These are phyloP conservation scores for Penicillium sp. DNA, from an alignment of 2,329 filamentous ascomycete genomes.

Conservation along the genomic window DNA sequence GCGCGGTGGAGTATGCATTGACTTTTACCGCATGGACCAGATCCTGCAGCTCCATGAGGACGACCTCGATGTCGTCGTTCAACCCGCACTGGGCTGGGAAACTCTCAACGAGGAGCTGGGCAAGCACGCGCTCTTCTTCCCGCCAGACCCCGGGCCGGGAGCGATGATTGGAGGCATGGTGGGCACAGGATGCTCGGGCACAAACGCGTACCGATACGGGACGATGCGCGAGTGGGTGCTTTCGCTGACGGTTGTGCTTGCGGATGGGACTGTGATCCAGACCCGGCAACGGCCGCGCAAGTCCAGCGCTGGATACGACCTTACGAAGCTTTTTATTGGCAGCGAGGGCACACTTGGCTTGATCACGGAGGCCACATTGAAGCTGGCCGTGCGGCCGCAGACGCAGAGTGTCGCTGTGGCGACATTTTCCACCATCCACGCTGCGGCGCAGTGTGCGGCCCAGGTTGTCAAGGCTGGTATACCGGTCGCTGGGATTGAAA, in stretches of 20 bases:
- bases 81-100: conserved; percentile 87
- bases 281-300: conserved; percentile 87
- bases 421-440: conserved; percentile 66
- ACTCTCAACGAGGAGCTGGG: conserved; percentile 61
- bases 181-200: conserved; percentile 65
- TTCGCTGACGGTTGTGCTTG: conserved; percentile 82
- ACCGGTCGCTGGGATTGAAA: conserved; percentile 85
- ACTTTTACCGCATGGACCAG: conserved; percentile 84
- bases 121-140: conserved; percentile 85
- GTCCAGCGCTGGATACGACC: conserved; percentile 88
- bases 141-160: conserved; percentile 88
- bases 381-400: conserved; percentile 80
- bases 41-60: conserved; percentile 77
- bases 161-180: conserved; percentile 84
- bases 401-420: conserved; percentile 81
- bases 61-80: conserved; percentile 76
- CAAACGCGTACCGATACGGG: conserved; percentile 91
- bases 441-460: conserved; percentile 79
- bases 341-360: conserved; percentile 90
- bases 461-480: conserved; percentile 80
- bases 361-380: conserved; percentile 88
- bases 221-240: conserved; percentile 96
- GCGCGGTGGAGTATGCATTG: conserved; percentile 79
- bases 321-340: conserved; percentile 87
- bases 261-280: conserved; percentile 90